These are phyloP conservation scores for Samsoniella hepiali DNA, from an alignment of 2,329 filamentous ascomycete genomes.

Conservation along the genomic window DNA sequence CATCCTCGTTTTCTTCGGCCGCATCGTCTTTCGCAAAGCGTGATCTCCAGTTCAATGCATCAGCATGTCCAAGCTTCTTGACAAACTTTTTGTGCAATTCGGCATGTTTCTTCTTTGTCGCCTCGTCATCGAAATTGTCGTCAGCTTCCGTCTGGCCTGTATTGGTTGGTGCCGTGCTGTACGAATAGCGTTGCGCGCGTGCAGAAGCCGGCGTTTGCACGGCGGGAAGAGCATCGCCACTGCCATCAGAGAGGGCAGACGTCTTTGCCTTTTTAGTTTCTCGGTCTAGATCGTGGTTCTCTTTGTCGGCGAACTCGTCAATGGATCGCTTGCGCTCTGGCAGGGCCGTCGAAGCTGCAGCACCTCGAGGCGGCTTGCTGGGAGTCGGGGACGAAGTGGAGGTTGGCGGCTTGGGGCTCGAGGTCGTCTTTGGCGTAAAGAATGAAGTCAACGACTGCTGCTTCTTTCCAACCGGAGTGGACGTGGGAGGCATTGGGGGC, in stretches of 20 bases:
- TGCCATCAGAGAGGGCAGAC: slow-evolving; percentile 50
- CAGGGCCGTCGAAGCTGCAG: slow-evolving; percentile 45
- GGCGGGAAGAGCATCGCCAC: slow-evolving; percentile 17
- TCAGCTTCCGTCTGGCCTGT: slow-evolving; percentile 37
- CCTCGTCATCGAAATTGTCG: slow-evolving; percentile 48
- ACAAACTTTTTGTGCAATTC: slow-evolving; percentile 81
- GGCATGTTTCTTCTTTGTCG: slow-evolving; percentile 57
- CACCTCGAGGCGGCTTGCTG: slow-evolving; percentile 42
- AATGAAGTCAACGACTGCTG: slow-evolving; percentile 85
- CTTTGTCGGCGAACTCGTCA: slow-evolving; percentile 30
- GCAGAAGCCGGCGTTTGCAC: slow-evolving; percentile 28
- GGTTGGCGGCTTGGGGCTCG: slow-evolving; percentile 34
- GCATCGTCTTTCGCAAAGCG: slow-evolving; percentile 54
- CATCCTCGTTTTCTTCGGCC: slow-evolving; percentile 52
- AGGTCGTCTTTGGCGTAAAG: slow-evolving; percentile 62
- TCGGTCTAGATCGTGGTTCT: slow-evolving; percentile 4
- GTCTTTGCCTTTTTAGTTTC: slow-evolving; percentile 22
- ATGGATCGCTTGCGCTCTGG: slow-evolving; percentile 38
- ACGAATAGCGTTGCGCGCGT: slow-evolving; percentile 12
- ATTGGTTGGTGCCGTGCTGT: slow-evolving; percentile 30
- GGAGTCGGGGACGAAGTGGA: slow-evolving; percentile 24
- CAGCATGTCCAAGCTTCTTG: slow-evolving; percentile 81
- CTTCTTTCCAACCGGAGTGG: slow-evolving; percentile 54
- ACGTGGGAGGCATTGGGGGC: slow-evolving; percentile 32
- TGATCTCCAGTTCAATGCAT: slow-evolving; percentile 69